Base-by-base conservation (phyloP, 1,139 yeast genomes). In the Arxiozyma telluris region DNA sequence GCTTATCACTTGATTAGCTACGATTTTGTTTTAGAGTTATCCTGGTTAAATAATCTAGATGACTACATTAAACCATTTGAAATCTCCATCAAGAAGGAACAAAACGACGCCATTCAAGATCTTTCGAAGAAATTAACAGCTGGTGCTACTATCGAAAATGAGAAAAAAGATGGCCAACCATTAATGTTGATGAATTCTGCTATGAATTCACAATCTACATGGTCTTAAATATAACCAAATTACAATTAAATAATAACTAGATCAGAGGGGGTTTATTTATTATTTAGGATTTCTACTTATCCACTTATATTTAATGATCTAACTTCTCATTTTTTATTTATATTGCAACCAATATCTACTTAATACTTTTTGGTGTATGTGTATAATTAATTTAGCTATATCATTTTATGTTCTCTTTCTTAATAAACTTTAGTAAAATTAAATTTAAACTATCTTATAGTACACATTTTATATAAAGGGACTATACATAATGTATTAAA, bases 61-160 rank as follows among this genome's bases (percentile, higher is more conserved):
- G 81, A 79, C 63, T 89, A 85, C 74, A 84, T 88, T 61, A 91
- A 87, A 77, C 98, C 98, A 53, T 94, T 89, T 71, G 85, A 83
- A 71, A 90, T 94, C 66, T 86, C 96, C 21, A 73, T 85, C 62
- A 79, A 82, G 64, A 83, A 84, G 63, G 97, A 91, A 71, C 91
- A 87, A 72, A 82, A 81, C 63, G 81, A 79, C 63, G 76, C 78
- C 58, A 70, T 91, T 60, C 76, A 80, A 61, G 87, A 80, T 67
- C 77, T 90, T 53, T 78, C 86, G 62, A 76, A 73, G 56, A 96
- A 83, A 70, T 80, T 77, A 56, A 79, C 81, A 58, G 86, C 79
- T 60, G 49, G 51, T 34, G 73, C 76, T n/a, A 77, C 74, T 47
- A 73, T 74, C 34, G 77, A 75, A 39, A 83, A 80, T 55, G 82